Percentiles rank a stretch among this genome's conserved stretches.
phyloP scores from a whole-genome alignment of 352 stramenopile species.

The Globisporangium yorkense region DNA sequence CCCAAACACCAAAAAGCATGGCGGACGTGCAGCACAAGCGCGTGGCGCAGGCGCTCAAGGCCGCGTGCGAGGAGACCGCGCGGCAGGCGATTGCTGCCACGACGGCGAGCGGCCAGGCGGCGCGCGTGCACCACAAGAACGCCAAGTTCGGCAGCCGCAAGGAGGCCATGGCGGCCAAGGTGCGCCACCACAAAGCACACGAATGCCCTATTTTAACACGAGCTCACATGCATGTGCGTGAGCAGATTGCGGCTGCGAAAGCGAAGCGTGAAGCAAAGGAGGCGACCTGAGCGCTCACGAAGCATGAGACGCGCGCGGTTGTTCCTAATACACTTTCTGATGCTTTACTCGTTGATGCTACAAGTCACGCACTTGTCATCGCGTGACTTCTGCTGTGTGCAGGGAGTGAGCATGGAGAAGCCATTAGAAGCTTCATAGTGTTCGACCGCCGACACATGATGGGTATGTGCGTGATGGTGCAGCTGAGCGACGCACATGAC shows the following conservation, averaged over 20 bases:
- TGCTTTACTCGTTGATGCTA: background rate
- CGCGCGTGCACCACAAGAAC: constrained; percentile 80
- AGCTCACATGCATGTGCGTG: constrained; percentile 1
- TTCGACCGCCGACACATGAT: too few species aligned
- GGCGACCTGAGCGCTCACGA: background rate
- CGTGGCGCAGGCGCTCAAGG: constrained; percentile 66
- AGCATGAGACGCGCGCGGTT: background rate
- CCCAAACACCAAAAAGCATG: constrained; percentile 20
- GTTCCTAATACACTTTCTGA: background rate
- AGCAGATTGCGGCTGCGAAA: constrained; percentile 72
- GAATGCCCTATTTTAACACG: background rate
- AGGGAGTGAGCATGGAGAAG: too few species aligned
- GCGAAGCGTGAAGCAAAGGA: constrained; percentile 61
- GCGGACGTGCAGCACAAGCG: constrained; percentile 60
- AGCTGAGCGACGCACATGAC: too few species aligned
- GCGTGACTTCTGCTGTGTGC: too few species aligned
- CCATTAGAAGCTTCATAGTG: too few species aligned
- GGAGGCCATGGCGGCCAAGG: constrained; percentile 78
- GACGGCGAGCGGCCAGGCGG: constrained; percentile 58
- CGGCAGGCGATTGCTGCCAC: constrained; percentile 74
- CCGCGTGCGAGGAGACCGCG: constrained; percentile 79
- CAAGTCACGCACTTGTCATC: too few species aligned
- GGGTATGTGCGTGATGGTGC: too few species aligned
- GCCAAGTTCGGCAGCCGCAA: constrained; percentile 77
- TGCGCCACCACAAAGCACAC: constrained; percentile 5